phyloP scores from a whole-genome alignment of 2,329 filamentous ascomycete species.

The Colletotrichum echinochloae region DNA sequence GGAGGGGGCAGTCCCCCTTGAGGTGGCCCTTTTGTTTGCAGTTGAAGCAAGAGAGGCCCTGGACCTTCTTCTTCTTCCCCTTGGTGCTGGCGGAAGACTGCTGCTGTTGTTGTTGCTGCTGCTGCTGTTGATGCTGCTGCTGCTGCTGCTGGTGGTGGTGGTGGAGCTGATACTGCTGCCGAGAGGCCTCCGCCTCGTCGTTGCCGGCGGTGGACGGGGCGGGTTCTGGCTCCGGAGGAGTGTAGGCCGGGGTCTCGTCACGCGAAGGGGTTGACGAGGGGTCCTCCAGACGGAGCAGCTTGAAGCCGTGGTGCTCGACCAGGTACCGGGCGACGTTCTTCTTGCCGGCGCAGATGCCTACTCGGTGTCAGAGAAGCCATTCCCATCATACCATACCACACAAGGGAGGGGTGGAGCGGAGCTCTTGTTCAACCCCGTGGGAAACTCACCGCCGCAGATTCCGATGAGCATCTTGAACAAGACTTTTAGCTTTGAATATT shows the following conservation, averaged over 20 bases:
- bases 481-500: background rate
- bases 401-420: constrained; percentile 5
- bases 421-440: constrained; percentile 23
- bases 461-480: constrained; percentile 76
- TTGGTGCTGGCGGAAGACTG: background rate
- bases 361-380: constrained; percentile 12
- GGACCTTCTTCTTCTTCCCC: constrained; percentile 23
- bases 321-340: constrained; percentile 90
- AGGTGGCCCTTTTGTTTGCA: constrained; percentile 24
- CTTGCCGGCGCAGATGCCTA: constrained; percentile 94
- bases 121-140: background rate
- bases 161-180: background rate
- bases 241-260: constrained; percentile 21
- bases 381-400: background rate
- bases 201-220: background rate
- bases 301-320: constrained; percentile 85
- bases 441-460: constrained; percentile 74
- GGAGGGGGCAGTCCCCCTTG: constrained; percentile 18
- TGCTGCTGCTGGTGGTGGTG: too few species aligned
- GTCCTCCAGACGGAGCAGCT: constrained; percentile 71
- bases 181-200: background rate
- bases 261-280: constrained; percentile 13
- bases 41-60: constrained; percentile 7
- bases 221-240: constrained; percentile 5
- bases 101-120: background rate